These are phyloP conservation scores for Bryoerythrophyllum caledonicum DNA, from an alignment of 225 moss, liverwort and hornwort species.

Conservation along the genomic window DNA sequence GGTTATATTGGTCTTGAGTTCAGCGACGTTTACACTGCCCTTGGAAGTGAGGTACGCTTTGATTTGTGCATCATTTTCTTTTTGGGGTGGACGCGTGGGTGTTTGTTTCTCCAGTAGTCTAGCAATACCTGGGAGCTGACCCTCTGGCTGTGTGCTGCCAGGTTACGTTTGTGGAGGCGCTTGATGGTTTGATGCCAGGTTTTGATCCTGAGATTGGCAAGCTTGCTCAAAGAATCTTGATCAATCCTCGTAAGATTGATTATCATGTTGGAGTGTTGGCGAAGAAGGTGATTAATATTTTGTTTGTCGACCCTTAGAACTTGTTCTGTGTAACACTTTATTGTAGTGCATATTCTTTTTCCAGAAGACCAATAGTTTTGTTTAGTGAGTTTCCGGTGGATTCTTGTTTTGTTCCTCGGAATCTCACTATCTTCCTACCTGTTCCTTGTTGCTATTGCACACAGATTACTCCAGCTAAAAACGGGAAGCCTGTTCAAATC, in stretches of 20 bases:
- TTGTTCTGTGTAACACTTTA: background rate
- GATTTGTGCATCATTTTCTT: background rate
- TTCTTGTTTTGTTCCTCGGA: conserved; percentile 4
- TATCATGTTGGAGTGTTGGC: conserved; percentile 97
- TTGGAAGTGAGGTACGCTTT: conserved; percentile 81
- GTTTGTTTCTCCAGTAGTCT: background rate
- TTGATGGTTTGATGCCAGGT: conserved; percentile 97
- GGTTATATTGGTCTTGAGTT: conserved; percentile 99
- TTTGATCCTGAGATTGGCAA: conserved; percentile 99
- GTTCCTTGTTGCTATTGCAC: conserved; percentile 16
- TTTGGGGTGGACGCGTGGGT: conserved; percentile 7
- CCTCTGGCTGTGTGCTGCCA: conserved; percentile 38
- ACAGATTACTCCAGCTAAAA: conserved; percentile 94
- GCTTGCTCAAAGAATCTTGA: conserved; percentile 90
- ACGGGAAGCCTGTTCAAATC: conserved; percentile 91
- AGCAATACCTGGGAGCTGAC: conserved; percentile 15
- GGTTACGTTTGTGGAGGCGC: conserved; percentile 97
- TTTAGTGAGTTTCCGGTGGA: background rate
- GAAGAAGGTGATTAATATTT: conserved; percentile 60
- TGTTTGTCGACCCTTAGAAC: background rate
- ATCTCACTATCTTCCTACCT: conserved; percentile 2
- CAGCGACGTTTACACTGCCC: conserved; percentile 97
- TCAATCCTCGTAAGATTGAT: conserved; percentile 97
- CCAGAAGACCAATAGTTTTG: background rate
- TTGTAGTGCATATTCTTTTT: background rate